Percentiles rank a stretch among this genome's conserved stretches.
Conservation (phyloP, 257 asterid species). For the Vinca minor region DNA sequence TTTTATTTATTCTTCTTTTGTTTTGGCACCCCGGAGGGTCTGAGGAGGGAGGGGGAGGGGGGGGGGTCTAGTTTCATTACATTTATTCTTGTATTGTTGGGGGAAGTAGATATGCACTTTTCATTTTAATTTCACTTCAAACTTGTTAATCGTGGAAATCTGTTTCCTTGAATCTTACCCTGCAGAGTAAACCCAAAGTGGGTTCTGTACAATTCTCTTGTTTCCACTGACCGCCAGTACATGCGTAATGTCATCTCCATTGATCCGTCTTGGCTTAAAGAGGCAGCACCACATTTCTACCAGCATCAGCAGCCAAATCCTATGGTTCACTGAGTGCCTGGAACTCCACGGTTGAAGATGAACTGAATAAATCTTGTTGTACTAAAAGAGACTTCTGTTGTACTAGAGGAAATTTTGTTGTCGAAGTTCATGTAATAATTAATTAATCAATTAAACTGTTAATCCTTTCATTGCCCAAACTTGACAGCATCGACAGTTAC, state of each 20-base stretch:
- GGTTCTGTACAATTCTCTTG: slow-evolving; percentile 74
- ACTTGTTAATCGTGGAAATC: slow-evolving; percentile 6
- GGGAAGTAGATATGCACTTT: background rate
- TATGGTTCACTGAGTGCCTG: slow-evolving; percentile 27
- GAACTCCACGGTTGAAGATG: background rate
- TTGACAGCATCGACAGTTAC: no score
- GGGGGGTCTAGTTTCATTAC: background rate
- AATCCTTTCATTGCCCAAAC: no score
- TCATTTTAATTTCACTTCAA: background rate
- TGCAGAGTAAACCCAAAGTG: slow-evolving; percentile 93
- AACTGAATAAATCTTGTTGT: background rate
- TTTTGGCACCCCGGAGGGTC: no score
- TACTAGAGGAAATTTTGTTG: no score
- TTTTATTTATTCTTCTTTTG: no score
- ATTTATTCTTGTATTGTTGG: background rate
- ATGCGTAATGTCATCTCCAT: slow-evolving; percentile 83
- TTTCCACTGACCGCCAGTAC: slow-evolving; percentile 91
- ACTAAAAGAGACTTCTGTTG: no score
- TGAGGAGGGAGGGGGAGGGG: no score
- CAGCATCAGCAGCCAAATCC: slow-evolving; percentile 45
- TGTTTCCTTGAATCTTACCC: background rate
- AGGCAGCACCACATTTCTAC: slow-evolving; percentile 88
- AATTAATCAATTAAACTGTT: background rate
- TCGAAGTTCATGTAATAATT: no score
- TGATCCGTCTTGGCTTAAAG: slow-evolving; percentile 83